These are phyloP conservation scores for Oxyria digyna DNA, from an alignment of 148 eudicot species.

Conservation along the genomic window DNA sequence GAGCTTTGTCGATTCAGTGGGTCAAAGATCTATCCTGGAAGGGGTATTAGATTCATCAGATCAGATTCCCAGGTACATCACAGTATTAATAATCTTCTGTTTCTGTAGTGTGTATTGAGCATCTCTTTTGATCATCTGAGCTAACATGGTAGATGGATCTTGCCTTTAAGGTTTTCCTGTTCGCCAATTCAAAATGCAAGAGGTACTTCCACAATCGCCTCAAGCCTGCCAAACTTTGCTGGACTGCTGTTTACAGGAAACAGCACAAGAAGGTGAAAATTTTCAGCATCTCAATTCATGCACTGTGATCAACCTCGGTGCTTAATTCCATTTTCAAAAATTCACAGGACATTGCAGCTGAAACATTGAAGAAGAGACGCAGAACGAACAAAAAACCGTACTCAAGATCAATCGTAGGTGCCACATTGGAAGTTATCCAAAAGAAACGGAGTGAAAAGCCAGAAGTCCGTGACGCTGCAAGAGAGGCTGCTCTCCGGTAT, in stretches of 20 bases:
- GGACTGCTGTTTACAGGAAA: slow-evolving; percentile 25
- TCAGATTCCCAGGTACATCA: neutral
- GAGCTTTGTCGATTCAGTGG: neutral
- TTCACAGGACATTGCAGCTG: slow-evolving; percentile 44
- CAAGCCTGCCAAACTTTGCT: slow-evolving; percentile 33
- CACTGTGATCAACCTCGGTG: neutral
- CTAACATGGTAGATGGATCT: neutral
- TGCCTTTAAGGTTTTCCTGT: slow-evolving; percentile 10
- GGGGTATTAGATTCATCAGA: neutral
- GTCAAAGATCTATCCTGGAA: neutral
- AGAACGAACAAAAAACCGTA: slow-evolving; percentile 52
- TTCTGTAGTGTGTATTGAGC: neutral
- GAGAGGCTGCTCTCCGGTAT: slow-evolving; percentile 66
- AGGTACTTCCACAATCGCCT: slow-evolving; percentile 40
- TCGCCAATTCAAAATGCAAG: slow-evolving; percentile 39
- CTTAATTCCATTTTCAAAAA: neutral
- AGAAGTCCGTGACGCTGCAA: slow-evolving; percentile 59
- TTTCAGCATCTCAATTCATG: neutral
- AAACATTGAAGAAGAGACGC: slow-evolving; percentile 55
- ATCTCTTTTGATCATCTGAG: neutral
- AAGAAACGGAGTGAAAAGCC: slow-evolving; percentile 53
- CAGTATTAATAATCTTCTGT: neutral
- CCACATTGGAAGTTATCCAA: slow-evolving; percentile 54
- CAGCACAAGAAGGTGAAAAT: slow-evolving; percentile 9
- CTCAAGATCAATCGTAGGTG: slow-evolving; percentile 61